Conservation (phyloP, 2,329 filamentous ascomycete species). For the Colletotrichum neosansevieriae region DNA sequence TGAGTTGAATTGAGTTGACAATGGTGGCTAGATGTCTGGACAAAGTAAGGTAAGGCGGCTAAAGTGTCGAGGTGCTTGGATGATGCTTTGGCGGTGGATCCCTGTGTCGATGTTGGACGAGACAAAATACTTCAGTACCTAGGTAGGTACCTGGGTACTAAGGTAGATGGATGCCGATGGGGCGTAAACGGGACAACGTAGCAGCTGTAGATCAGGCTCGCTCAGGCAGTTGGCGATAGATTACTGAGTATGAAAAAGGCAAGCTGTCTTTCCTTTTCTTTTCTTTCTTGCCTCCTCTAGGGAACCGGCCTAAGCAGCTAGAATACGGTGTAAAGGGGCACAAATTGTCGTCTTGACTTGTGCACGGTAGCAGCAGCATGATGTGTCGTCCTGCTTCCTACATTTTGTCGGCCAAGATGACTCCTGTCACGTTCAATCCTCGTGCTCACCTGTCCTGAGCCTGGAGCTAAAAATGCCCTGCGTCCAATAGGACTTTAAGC, state of each 20-base stretch:
- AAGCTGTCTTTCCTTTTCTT: background rate
- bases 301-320: background rate
- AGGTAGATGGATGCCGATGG: background rate
- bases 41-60: background rate
- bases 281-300: background rate
- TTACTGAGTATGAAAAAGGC: background rate
- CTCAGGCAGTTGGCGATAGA: background rate
- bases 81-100: slow-evolving; percentile 21
- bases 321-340: background rate
- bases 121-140: slow-evolving; percentile 4
- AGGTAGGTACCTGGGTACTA: too few relatives aligned
- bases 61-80: slow-evolving; percentile 7
- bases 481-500: background rate
- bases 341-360: background rate
- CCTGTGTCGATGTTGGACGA: slow-evolving; percentile 28
- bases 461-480: slow-evolving; percentile 4
- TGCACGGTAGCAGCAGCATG: background rate
- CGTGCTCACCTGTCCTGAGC: slow-evolving; percentile 9
- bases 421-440: slow-evolving; percentile 16
- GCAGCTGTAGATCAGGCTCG: slow-evolving; percentile 20
- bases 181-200: slow-evolving; percentile 17
- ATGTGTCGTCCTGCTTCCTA: background rate
- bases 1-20: background rate
- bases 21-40: background rate
- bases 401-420: too few relatives aligned